Evolutionary conservation across 1,284 basidiomycete genomes (phyloP).

Genomic region (Rhodotorula mucilaginosa): DNA sequence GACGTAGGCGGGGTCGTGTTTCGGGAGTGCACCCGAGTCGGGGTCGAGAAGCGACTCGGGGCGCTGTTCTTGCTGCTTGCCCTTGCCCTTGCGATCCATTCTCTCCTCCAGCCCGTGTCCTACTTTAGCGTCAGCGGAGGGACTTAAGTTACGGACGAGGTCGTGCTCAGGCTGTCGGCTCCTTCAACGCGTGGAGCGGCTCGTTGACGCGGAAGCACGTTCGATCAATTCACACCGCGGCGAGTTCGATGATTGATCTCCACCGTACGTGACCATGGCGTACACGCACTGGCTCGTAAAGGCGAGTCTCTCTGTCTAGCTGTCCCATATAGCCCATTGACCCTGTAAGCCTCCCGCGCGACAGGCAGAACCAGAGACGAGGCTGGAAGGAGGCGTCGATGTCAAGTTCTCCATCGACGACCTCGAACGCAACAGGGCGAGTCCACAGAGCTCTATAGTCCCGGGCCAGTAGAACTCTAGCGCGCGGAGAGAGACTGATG

Average conservation of each 20-base stretch:
- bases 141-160: too few relatives aligned
- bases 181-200: too few relatives aligned
- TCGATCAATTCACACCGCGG: background rate
- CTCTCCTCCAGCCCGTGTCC: background rate
- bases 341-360: background rate
- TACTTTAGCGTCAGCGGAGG: too few relatives aligned
- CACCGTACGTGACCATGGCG: too few relatives aligned
- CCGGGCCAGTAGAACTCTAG: too few relatives aligned
- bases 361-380: conserved; percentile 28
- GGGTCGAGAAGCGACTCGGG: conserved; percentile 56
- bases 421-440: conserved; percentile 17
- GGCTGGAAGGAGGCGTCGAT: conserved; percentile 32
- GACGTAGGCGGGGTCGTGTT: conserved; percentile 29
- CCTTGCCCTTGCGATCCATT: conserved; percentile 38
- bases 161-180: background rate
- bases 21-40: conserved; percentile 18
- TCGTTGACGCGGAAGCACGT: background rate
- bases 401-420: conserved; percentile 37
- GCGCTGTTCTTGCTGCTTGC: conserved; percentile 13
- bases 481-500: background rate
- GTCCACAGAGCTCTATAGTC: background rate
- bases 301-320: background rate
- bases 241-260: too few relatives aligned
- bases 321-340: background rate
- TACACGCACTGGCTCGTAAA: conserved; percentile 30